A percentile compares a stretch with the other conserved stretches of the same genome.
These are phyloP conservation scores for Talaromyces stipitatus DNA, from an alignment of 495 filamentous ascomycete species.

Conservation along the genomic window DNA sequence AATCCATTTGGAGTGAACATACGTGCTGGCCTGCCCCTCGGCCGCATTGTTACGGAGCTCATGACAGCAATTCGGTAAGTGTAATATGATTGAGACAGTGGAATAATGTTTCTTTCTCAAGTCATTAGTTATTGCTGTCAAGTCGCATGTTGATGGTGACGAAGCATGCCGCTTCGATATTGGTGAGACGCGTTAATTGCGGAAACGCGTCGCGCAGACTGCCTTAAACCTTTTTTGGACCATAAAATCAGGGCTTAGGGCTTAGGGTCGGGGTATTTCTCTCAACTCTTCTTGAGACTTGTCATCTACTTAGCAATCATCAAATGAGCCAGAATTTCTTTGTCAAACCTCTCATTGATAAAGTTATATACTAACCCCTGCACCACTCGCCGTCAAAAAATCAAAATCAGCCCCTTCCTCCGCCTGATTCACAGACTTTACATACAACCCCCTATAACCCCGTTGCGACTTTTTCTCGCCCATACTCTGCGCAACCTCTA, in stretches of 20 bases:
- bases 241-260: conserved; percentile 33
- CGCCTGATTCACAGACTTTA: conserved; percentile 56
- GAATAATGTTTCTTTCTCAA: not conserved
- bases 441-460: conserved; percentile 59
- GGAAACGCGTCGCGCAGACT: conserved; percentile 20
- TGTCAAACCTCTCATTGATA: no score
- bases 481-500: conserved; percentile 11
- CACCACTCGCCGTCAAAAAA: conserved; percentile 47
- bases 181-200: conserved; percentile 17
- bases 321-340: no score
- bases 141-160: conserved; percentile 2
- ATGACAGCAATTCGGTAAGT: conserved; percentile 14
- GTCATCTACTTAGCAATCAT: not conserved
- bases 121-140: not conserved
- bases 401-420: conserved; percentile 58
- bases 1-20: conserved; percentile 10
- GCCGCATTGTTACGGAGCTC: conserved; percentile 33
- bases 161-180: not conserved
- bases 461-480: conserved; percentile 31
- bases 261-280: conserved; percentile 29
- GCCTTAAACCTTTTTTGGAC: conserved; percentile 22
- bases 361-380: not conserved
- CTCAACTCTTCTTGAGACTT: no score
- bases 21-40: conserved; percentile 40
- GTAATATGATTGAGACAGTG: not conserved